Base-by-base conservation (phyloP, 2,329 filamentous ascomycete species). In the Arthrobotrys sphaeroides region DNA sequence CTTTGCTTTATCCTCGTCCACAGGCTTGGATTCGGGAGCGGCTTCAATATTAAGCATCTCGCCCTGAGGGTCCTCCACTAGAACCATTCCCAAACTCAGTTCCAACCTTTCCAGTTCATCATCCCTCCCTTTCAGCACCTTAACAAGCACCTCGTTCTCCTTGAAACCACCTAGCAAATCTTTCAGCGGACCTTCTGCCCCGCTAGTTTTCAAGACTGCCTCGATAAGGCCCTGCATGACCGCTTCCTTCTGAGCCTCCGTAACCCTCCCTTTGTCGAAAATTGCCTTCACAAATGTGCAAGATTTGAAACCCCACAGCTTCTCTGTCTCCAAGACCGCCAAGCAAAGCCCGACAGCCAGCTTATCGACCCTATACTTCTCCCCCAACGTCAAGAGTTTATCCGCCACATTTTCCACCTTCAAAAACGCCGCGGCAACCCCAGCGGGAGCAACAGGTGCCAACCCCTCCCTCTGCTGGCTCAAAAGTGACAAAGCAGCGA, bases 401-500 rank as follows among this genome's bases (percentile, higher is more conserved):
- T 83, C 83, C n/a, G 87, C 84, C 24, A 93, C 83, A 51, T 88
- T 85, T 0, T 87, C 84, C 18, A 91, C 83, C 77, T 88, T 90
- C 74, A 92, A 83, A 3, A 95, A 82, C 7, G 88, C 88, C 81
- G 89, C 92, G 28, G 90, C 87, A 2, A 94, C 89, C 75, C 88
- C 88, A 79, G 86, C 87, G 0, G 92, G 90, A 69, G 96, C 85
- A 77, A 88, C 87, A 16, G 74, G 62, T 38, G 77, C 74, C 75
- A 89, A 87, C 2, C 89, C 87, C 2, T 89, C 89, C 80, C 92
- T 89, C 82, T 93, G 90, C 81, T 96, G 91, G 0, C 92, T 91
- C 43, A 98, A 84, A 18, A 96, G 89, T 2, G 91, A 89, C 62
- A 98, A 83, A 80, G 92, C 96, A 10, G 92, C 89, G 0, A 97